phyloP scores from a whole-genome alignment of 306 rosid species.

The Quercus aquifolioides region DNA sequence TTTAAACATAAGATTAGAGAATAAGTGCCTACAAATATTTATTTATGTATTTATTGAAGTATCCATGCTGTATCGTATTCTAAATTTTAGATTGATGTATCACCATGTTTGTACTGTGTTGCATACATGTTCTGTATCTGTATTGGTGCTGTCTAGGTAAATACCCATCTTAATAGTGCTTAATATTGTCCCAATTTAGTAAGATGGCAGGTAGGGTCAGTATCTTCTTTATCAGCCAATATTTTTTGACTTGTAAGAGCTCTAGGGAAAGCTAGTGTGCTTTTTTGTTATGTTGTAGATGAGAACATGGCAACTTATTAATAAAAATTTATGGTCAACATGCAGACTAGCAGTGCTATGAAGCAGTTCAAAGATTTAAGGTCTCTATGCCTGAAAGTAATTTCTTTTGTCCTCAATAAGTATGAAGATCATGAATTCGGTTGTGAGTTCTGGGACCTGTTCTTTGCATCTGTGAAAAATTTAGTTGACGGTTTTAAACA shows the following conservation, averaged over 20 bases:
- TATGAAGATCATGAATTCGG: slow-evolving; percentile 70
- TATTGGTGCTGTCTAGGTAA: no score
- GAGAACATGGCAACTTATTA: not conserved
- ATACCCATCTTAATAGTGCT: not conserved
- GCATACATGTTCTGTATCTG: no score
- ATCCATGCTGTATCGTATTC: no score
- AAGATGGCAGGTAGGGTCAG: not conserved
- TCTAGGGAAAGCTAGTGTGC: not conserved
- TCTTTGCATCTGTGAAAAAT: slow-evolving; percentile 67
- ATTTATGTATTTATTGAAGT: no score
- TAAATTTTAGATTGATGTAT: no score
- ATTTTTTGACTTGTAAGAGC: not conserved
- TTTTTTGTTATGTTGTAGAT: not conserved
- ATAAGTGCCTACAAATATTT: no score
- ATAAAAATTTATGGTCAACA: not conserved
- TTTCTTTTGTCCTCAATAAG: slow-evolving; percentile 62
- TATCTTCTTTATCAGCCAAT: not conserved
- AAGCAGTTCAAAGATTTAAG: slow-evolving; percentile 87
- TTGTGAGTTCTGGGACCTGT: slow-evolving; percentile 68
- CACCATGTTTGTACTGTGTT: no score
- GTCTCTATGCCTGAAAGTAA: slow-evolving; percentile 77
- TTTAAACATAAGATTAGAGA: no score
- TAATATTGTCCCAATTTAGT: not conserved
- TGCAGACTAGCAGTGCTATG: slow-evolving; percentile 47
- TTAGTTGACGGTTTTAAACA: slow-evolving; percentile 67